Evolutionary conservation across 192 early-diverging fungal genomes (phyloP), one percentile per base, ranked within the genome.

Genomic region (Mortierella hygrophila): DNA sequence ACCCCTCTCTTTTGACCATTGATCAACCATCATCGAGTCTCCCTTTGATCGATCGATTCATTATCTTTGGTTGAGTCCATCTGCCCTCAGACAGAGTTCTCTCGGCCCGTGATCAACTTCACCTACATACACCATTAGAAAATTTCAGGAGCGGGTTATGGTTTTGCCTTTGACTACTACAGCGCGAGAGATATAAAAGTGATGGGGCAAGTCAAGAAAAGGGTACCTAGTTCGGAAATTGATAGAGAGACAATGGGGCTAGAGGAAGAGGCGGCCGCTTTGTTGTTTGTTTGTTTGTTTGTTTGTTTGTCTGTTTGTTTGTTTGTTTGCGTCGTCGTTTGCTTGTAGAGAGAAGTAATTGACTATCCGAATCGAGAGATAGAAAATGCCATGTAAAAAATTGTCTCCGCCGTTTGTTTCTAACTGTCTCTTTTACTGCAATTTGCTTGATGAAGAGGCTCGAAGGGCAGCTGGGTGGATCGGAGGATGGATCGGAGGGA

Each of bases 401-500:
- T 3, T 60, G 60, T 26, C 60, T 65, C 60, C 29, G 60, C 60
- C 32, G 9, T 4, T 65, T 29, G 29, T 65, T 57, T 57, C 7
- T 57, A 26, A 57, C n/a, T n/a, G 55, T 57, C n/a, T 57, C n/a
- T n/a, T 23, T 9, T 3, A 5, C 18, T 52, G 3, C 11, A 46
- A 15, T 46, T 15, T 46, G 44, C 44, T 46, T 57, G 55, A 10
- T 57, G 23, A 10, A 10, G n/a, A 23, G 55, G 55, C 6, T 26
- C 23, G 23, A 40, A 38, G 15, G 6, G 23, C n/a, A 23, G 55
- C n/a, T 57, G 55, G 26, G 9, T 63, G 26, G 60, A 32, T 32
- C 29, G 60, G 60, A 65, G 60, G 60, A 63, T 63, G 60, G 60
- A 63, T 63, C 60, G 60, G 26, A 63, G 60, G 29, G 29, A 32